Evolutionary conservation across 805 yeast genomes (phyloP), one percentile per base, ranked within the genome.

Genomic region (Lipomyces lipofer): DNA sequence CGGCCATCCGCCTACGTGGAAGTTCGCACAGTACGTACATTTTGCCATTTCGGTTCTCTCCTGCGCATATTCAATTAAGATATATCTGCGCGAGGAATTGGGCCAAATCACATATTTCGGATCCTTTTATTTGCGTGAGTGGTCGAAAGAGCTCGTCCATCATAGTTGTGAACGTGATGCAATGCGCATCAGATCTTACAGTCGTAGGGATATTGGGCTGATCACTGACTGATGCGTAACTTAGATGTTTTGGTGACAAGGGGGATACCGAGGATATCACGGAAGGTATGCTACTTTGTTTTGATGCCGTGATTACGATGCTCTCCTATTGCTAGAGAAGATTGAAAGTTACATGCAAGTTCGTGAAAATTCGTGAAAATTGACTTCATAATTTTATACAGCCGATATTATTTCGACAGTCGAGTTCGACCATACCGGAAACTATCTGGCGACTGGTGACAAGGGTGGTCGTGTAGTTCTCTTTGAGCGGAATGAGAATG

Each of bases 331-430:
- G n/a, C n/a, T n/a, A n/a, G n/a, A n/a, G n/a, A n/a, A n/a, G n/a
- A n/a, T n/a, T n/a, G n/a, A n/a, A n/a, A n/a, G n/a, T n/a, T n/a
- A n/a, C n/a, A n/a, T n/a, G n/a, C n/a, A n/a, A n/a, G n/a, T n/a
- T n/a, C n/a, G n/a, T n/a, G n/a, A n/a, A n/a, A n/a, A n/a, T n/a
- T n/a, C n/a, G n/a, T n/a, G n/a, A n/a, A n/a, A n/a, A n/a, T n/a
- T n/a, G n/a, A n/a, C n/a, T n/a, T n/a, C n/a, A n/a, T n/a, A 8
- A 5, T 36, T 17, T 19, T 10, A 33, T 47, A 13, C 38, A 59
- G 97, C 97, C 3, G 99, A 94, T 71, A 91, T 94, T 68, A 94
- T 94, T 59, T 87, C 97, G 17, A 88, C 99, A 2, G 97, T 94
- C 38, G 98, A 94, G 73, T 94, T 94, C 67, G 97, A 94, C 70